phyloP scores from a whole-genome alignment of 179 eudicot species.

The Heliamphora pulchella region DNA sequence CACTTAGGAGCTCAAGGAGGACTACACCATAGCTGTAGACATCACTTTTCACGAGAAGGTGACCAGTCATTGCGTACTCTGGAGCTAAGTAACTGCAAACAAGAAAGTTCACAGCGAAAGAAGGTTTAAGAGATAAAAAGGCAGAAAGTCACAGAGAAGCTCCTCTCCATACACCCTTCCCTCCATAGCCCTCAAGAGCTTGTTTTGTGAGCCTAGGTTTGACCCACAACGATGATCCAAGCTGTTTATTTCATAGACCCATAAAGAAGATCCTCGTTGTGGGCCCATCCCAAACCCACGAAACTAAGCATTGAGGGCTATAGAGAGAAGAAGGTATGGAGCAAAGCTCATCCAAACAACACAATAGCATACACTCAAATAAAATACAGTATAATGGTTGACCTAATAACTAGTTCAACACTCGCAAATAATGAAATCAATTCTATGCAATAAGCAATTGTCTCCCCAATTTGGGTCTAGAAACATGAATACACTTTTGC shows the following conservation, averaged over 20 bases:
- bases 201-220: too few species aligned
- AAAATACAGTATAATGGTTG: not conserved
- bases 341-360: too few species aligned
- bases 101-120: conserved; percentile 9
- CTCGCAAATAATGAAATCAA: not conserved
- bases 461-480: not conserved
- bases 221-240: too few species aligned
- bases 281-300: too few species aligned
- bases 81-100: conserved; percentile 83
- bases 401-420: not conserved
- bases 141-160: not conserved
- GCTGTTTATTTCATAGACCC: too few species aligned
- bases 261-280: too few species aligned
- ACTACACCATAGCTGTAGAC: conserved; percentile 99
- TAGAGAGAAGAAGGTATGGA: too few species aligned
- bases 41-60: conserved; percentile 91
- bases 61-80: conserved; percentile 99
- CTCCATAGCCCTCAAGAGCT: too few species aligned
- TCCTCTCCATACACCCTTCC: too few species aligned
- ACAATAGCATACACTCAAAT: not conserved
- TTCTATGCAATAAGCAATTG: not conserved
- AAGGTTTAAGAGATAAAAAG: not conserved
- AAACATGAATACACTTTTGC: not conserved
- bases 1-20: conserved; percentile 86
- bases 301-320: too few species aligned